A percentile compares a stretch with the other conserved stretches of the same genome.
Evolutionary conservation across 805 yeast species (phyloP).

Genomic region (Monosporozyma yasuniensis): DNA sequence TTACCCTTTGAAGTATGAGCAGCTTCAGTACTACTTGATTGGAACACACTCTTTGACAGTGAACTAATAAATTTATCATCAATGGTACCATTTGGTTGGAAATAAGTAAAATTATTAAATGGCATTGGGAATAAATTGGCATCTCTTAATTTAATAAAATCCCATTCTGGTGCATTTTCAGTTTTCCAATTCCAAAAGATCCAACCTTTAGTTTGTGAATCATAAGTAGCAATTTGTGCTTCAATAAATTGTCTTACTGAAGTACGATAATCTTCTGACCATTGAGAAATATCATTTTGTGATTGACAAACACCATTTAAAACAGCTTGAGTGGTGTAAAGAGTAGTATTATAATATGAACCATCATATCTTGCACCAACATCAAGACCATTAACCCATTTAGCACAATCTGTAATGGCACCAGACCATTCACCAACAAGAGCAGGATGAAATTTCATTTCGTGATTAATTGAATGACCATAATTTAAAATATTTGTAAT

Average conservation of each 20-base stretch:
- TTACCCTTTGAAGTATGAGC: background rate
- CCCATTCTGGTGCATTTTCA: slow-evolving; percentile 61
- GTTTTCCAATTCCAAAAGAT: slow-evolving; percentile 68
- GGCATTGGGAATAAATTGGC: slow-evolving; percentile 56
- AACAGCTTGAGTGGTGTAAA: slow-evolving; percentile 8
- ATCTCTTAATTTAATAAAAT: slow-evolving; percentile 42
- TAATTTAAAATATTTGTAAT: slow-evolving; percentile 25
- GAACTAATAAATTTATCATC: slow-evolving; percentile 10
- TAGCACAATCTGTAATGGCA: slow-evolving; percentile 62
- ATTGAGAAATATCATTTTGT: slow-evolving; percentile 30
- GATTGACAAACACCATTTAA: slow-evolving; percentile 37
- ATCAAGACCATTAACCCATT: slow-evolving; percentile 62
- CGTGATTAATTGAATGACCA: slow-evolving; percentile 26
- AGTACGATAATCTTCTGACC: slow-evolving; percentile 36
- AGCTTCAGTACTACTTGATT: slow-evolving; percentile 1
- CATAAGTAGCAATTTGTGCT: slow-evolving; percentile 49
- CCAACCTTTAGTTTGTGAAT: slow-evolving; percentile 45
- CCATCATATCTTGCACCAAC: slow-evolving; percentile 57
- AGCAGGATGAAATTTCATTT: slow-evolving; percentile 37
- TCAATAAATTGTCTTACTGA: slow-evolving; percentile 49
- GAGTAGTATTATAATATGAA: slow-evolving; percentile 29
- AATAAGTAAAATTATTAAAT: slow-evolving; percentile 44
- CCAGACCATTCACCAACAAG: slow-evolving; percentile 67
- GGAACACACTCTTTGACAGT: slow-evolving; percentile 10
- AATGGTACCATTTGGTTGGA: slow-evolving; percentile 20